These are phyloP conservation scores for Epichloe sp. DNA, from an alignment of 2,329 filamentous ascomycete species.

Conservation along the genomic window DNA sequence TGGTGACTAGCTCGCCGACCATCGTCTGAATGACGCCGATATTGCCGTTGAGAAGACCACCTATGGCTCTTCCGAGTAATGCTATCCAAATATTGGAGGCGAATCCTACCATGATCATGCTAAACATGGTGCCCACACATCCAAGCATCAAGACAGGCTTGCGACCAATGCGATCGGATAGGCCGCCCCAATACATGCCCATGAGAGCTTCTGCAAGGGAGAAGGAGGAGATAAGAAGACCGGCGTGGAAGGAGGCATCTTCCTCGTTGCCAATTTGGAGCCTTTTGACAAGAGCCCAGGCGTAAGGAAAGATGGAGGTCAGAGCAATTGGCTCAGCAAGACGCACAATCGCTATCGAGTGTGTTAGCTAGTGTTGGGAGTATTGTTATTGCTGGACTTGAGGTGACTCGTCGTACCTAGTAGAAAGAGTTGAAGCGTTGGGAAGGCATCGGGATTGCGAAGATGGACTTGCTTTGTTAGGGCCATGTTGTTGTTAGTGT, in stretches of 20 bases:
- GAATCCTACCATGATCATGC: constrained; percentile 72
- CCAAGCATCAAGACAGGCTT: constrained; percentile 77
- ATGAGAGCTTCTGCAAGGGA: constrained; percentile 71
- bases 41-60: constrained; percentile 80
- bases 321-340: constrained; percentile 86
- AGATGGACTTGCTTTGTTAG: constrained; percentile 35
- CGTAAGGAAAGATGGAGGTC: constrained; percentile 88
- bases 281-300: constrained; percentile 68
- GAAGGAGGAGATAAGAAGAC: constrained; percentile 76
- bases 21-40: constrained; percentile 86
- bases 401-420: constrained; percentile 46
- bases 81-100: constrained; percentile 76
- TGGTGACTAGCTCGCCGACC: constrained; percentile 77
- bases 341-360: constrained; percentile 64
- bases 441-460: constrained; percentile 62
- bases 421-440: constrained; percentile 68
- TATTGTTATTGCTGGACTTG: not conserved
- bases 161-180: constrained; percentile 71
- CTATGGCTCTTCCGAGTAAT: constrained; percentile 59
- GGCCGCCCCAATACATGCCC: constrained; percentile 75
- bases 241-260: constrained; percentile 79
- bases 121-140: constrained; percentile 69
- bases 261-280: constrained; percentile 58
- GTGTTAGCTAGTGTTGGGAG: constrained; percentile 7
- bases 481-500: constrained; percentile 34